Percentiles rank a stretch among this genome's conserved stretches.
Conservation (phyloP, 2,329 filamentous ascomycete genomes). For the Aspergillus brunneoviolaceus region DNA sequence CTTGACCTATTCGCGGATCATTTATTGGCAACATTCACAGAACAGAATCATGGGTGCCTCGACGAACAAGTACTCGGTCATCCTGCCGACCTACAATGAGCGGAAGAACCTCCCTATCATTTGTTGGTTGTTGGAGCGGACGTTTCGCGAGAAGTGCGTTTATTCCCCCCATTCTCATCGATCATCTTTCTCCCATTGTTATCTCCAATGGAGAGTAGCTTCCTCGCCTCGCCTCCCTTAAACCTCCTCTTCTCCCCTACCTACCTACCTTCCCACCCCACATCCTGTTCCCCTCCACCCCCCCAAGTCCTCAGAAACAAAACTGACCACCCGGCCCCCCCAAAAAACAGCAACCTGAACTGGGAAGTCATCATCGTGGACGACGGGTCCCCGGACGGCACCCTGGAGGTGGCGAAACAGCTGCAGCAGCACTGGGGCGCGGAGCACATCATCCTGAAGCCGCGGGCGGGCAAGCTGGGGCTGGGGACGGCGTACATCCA, state of each 20-base stretch:
- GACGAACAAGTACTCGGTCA: constrained; percentile 88
- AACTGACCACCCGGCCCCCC: too few relatives aligned
- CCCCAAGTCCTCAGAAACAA: too few relatives aligned
- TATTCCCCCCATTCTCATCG: background rate
- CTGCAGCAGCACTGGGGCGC: constrained; percentile 79
- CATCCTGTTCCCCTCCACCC: background rate
- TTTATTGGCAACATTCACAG: background rate
- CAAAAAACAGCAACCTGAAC: constrained; percentile 70
- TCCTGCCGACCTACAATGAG: constrained; percentile 98
- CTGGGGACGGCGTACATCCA: constrained; percentile 96
- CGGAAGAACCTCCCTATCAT: constrained; percentile 95
- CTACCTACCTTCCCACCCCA: background rate
- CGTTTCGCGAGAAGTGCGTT: constrained; percentile 79
- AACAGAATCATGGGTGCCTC: constrained; percentile 35
- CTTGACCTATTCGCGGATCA: background rate
- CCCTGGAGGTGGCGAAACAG: constrained; percentile 84
- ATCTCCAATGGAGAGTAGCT: background rate
- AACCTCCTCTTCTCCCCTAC: constrained; percentile 2
- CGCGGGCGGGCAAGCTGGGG: constrained; percentile 92
- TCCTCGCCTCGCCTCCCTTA: background rate
- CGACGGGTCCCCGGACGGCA: constrained; percentile 95
- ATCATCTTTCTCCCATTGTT: background rate
- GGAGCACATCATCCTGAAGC: constrained; percentile 76
- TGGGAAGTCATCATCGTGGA: constrained; percentile 99
- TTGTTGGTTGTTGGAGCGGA: constrained; percentile 88